Base-by-base conservation (phyloP, 1,139 yeast species). In the Scheffersomyces stambukii region DNA sequence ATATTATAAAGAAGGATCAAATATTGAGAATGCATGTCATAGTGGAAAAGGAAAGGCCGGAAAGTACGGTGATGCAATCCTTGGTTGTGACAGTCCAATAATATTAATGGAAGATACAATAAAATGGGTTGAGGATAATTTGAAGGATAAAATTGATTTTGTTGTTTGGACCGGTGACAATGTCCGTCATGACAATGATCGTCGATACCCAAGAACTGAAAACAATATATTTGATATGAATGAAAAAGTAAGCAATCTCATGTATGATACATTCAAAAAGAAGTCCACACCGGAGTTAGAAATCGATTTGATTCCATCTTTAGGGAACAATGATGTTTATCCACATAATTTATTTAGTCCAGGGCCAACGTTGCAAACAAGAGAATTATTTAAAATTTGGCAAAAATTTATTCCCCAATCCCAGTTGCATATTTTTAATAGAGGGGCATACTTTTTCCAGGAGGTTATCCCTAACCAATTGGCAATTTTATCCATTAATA, bases 81-180 rank as follows among this genome's bases (percentile, higher is more conserved):
- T 69, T 23, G 95, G 93, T 2, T 82, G 94, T 50, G 81, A 75
- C 43, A 60, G 86, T 2, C 88, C 95, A 3, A 53, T 75, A 48
- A 52, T 57, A 0, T 56, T 85, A 27, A 75, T 81, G 57, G 60
- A 77, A 13, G 69, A 66, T 9, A 84, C 95, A 0, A 59, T 85
- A 32, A 51, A 65, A 24, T 85, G 93, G 93, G 60, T 84, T 2
- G 54, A 63, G 16, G 61, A 65, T 6, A 77, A 83, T 41, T 52
- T 83, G 32, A 72, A 68, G 37, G 93, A 82, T 48, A 77, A 83
- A 40, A 77, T 85, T 28, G 95, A 85, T 52, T 85, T 85, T 50
- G 79, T 85, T 17, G 71, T 85, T 11, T 85, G 95, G 95, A 84
- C 95, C 0, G 95, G 95, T 19, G 95, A 85, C 55, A 85, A 84